Evolutionary conservation across 345 rosid species (phyloP).

Genomic region (Nephelium lappaceum): DNA sequence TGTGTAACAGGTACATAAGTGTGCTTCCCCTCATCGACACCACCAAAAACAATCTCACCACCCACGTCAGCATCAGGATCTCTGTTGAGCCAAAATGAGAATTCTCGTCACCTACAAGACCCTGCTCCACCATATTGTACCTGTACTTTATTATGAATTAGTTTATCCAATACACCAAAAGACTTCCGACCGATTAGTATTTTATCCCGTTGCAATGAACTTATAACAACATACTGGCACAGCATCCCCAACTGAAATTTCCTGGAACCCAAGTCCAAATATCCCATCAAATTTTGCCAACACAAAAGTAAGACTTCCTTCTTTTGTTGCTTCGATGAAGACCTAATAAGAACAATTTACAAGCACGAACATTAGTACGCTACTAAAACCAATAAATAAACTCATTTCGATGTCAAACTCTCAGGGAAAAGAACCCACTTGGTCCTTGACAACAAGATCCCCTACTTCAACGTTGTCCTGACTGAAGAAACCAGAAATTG

Average conservation of each 20-base stretch:
- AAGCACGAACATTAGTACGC: background rate
- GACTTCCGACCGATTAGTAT: background rate
- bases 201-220: background rate
- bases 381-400: background rate
- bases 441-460: too few species aligned
- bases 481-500: too few species aligned
- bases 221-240: conserved; percentile 44
- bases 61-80: conserved; percentile 50
- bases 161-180: background rate
- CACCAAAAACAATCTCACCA: conserved; percentile 83
- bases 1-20: conserved; percentile 65
- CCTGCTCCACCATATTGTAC: conserved; percentile 73
- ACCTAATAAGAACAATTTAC: conserved; percentile 39
- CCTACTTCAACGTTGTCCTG: too few species aligned
- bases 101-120: conserved; percentile 51
- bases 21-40: conserved; percentile 74
- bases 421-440: too few species aligned
- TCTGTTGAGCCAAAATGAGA: conserved; percentile 82
- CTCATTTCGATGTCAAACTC: background rate
- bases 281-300: conserved; percentile 82
- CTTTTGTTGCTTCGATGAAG: conserved; percentile 72
- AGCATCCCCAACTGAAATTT: conserved; percentile 65
- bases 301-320: conserved; percentile 61
- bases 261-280: conserved; percentile 79
- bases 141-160: conserved; percentile 32